Evolutionary conservation across 2,329 filamentous ascomycete species (phyloP), one percentile per base, ranked within the genome.

Genomic region (Aspergillus sp.): DNA sequence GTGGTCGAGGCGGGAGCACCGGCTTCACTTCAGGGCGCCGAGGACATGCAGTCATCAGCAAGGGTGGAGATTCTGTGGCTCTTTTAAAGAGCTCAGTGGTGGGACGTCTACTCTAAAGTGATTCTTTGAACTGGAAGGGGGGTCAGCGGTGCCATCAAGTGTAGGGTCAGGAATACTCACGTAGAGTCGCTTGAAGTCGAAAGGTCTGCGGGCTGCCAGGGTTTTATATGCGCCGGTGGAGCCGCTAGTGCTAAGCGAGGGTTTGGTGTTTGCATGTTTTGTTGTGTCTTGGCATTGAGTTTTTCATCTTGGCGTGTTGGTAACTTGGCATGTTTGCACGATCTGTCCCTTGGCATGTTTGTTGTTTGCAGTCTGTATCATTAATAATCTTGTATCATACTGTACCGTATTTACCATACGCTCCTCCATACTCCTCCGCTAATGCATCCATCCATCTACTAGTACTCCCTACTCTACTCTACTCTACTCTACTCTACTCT

Each of bases 21-120:
- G 71, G 72, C 65, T 81, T 88, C 83, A 91, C 83, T 86, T 82
- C 84, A 76, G 79, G 81, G 80, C 68, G 72, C 72, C 78, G 84
- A 84, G 82, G 84, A 84, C 80, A 75, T 83, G 53, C 44, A 66
- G 64, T 93, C 85, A 91, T 93, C 85, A 84, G 82, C 83, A 84
- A 86, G 84, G 82, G 79, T 89, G 76, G 78, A 78, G 75, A 71
- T 69, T 86, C 81, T 89, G 82, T 86, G 76, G 83, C 86, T 93
- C 73, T 72, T 82, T 75, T 86, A 74, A 77, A 78, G 76, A 89
- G 81, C 78, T 85, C 81, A 91, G 83, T 85, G 78, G 74, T 72
- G 74, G 82, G 56, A 86, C 78, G 78, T 84, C 74, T 80, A 88
- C 86, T 94, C 86, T 88, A 93, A 93, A 93, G 84, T 85, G 84